Base-by-base conservation (phyloP, 306 rosid genomes). In the Gynostemma pentaphyllum region DNA sequence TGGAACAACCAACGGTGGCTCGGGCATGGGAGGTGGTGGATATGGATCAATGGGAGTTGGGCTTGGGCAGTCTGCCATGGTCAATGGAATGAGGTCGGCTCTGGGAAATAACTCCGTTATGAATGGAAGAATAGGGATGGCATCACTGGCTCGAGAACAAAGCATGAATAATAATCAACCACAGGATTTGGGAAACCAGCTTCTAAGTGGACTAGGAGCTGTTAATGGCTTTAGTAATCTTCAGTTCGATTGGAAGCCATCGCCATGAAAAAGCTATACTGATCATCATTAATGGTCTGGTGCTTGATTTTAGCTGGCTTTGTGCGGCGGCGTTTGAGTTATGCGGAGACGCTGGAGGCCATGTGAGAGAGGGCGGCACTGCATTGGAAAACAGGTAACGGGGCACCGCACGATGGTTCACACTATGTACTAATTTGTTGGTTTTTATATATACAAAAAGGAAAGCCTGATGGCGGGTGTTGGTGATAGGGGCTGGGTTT, bases 121-220 rank as follows among this genome's bases (percentile, higher is more conserved):
- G 83, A 94, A 94, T 55, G 94, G 97, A 51, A 85, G 99, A 74
- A 83, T 83, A 28, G 99, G 94, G 70, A 81, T 94, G 83, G 74
- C 88, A 1, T 62, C 85, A n/a, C 54, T 88, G 19, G 83, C 86
- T 14, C 85, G 94, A 45, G 99, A 88, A 47, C 99, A 84, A 78
- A 79, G 82, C 29, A 78, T 86, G 91, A 83, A 80, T 70, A 83
- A 80, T 70, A 86, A 86, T 67, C 99, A 82, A 26, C 81, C 75
- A 28, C 96, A 83, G 39, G 97, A 94, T 73, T 37, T 86, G 79
- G 95, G 95, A 53, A 88, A 80, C 83, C 96, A 88, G 70, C 76
- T 88, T 68, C 87, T 94, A 62, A 70, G 85, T 70, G 95, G 99
- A 34, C 76, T 86, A 57, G 97, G 95, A 76, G 86, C 97, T 10